Conservation (phyloP, 2,329 filamentous ascomycete genomes). For the Triangularia verruculosa region DNA sequence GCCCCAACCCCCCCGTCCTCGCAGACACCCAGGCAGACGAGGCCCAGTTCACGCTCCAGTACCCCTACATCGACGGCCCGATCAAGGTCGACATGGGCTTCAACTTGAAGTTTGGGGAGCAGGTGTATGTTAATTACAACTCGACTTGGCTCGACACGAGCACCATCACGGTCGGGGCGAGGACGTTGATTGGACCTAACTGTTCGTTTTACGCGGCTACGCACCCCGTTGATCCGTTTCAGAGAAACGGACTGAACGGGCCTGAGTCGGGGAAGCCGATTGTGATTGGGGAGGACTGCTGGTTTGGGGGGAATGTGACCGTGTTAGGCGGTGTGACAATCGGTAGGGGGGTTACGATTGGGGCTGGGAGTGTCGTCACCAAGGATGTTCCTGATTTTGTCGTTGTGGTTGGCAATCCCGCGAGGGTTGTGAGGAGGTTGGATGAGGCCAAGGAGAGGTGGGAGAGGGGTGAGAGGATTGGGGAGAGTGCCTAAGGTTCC, state of each 20-base stretch:
- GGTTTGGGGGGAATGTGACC: slow-evolving; percentile 69
- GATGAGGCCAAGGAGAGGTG: slow-evolving; percentile 3
- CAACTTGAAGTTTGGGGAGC: slow-evolving; percentile 67
- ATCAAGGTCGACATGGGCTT: slow-evolving; percentile 74
- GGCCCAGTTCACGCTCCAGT: slow-evolving; percentile 52
- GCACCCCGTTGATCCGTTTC: slow-evolving; percentile 71
- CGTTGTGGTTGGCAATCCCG: slow-evolving; percentile 66
- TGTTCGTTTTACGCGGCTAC: slow-evolving; percentile 71
- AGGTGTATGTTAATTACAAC: slow-evolving; percentile 73
- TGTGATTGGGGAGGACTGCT: slow-evolving; percentile 75
- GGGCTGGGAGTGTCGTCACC: slow-evolving; percentile 80
- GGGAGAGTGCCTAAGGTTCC: background rate
- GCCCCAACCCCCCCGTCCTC: slow-evolving; percentile 59
- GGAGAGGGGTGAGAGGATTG: slow-evolving; percentile 5
- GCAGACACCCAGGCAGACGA: slow-evolving; percentile 62
- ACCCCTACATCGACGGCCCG: slow-evolving; percentile 68
- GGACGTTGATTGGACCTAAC: slow-evolving; percentile 76
- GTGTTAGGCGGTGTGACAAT: slow-evolving; percentile 77
- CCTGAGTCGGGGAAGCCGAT: slow-evolving; percentile 75
- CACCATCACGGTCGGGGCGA: slow-evolving; percentile 68
- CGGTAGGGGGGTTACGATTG: slow-evolving; percentile 69
- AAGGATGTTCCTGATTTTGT: slow-evolving; percentile 66
- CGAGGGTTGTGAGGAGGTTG: slow-evolving; percentile 50
- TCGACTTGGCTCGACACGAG: slow-evolving; percentile 76
- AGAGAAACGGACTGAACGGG: slow-evolving; percentile 71